phyloP scores from a whole-genome alignment of 108 stramenopile species.

The Nannochloropsis granulata region DNA sequence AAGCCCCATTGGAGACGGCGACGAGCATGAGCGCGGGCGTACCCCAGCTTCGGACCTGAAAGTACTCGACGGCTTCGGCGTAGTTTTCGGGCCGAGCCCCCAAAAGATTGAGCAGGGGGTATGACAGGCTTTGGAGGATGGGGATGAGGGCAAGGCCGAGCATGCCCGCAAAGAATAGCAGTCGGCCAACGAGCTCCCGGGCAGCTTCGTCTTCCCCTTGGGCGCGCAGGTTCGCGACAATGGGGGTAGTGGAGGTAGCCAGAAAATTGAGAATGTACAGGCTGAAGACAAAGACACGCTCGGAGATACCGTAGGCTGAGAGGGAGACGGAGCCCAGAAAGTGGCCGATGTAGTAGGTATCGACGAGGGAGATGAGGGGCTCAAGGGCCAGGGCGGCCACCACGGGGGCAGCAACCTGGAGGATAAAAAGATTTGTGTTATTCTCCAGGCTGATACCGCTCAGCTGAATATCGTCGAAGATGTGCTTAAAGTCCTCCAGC shows the following conservation, averaged over 20 bases:
- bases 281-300: neutral
- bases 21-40: neutral
- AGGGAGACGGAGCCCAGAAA: neutral
- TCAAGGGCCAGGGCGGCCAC: neutral
- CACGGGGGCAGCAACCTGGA: neutral
- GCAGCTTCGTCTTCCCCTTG: neutral
- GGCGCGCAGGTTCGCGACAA: neutral
- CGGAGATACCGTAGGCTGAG: neutral
- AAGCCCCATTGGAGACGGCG: neutral
- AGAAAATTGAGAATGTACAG: neutral
- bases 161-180: neutral
- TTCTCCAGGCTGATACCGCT: neutral
- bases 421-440: conserved; percentile 18
- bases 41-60: neutral
- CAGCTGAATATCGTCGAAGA: conserved; percentile 10
- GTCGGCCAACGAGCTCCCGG: neutral
- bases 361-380: neutral
- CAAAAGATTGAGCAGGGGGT: neutral
- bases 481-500: neutral
- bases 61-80: neutral
- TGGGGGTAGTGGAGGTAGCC: neutral
- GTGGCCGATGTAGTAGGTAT: neutral
- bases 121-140: neutral
- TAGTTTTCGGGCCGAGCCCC: neutral
- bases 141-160: neutral